Base-by-base conservation (phyloP, 2,329 filamentous ascomycete species). In the Verticillium nonalfalfae region DNA sequence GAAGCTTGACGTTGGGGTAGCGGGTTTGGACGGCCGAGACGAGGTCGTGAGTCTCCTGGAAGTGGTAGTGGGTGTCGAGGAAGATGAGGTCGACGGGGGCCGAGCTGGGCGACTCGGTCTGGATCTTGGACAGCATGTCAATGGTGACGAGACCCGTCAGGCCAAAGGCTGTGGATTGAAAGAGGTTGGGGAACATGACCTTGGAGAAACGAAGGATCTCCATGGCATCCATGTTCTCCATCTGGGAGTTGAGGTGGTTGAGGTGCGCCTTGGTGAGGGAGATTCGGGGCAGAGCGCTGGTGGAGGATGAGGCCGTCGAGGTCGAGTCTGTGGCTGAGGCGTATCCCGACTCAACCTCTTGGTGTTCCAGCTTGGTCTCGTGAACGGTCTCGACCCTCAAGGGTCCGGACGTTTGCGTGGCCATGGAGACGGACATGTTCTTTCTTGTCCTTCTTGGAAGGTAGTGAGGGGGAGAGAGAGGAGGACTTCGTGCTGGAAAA, bases 191-290 rank as follows among this genome's bases (percentile, higher is more conserved):
- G 70, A 99, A 89, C 69, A 94, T 90, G 69, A 90, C 88, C 73
- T 94, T 90, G 82, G 89, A 92, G 90, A 96, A 97, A 78, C 88
- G 89, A 64, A 99, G 85, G 69, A 98, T 90, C 66, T 97, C 94
- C 83, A 94, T 83, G 64, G 95, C 91, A 72, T 93, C 87, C 75
- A 98, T 90, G 72, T 88, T 85, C 75, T 95, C 90, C 68, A 99
- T 81, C 76, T 96, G 92, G 66, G 87, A 79, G 82, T 99, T 99
- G 74, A 99, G 84, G 76, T 94, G 94, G 70, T 91, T 89, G 68
- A 98, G 82, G 75, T 99, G 94, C 65, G 89, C 85, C 74, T 90
- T 90, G 67, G 91, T 94, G 80, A 99, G 92, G 75, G 89, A 87
- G 70, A 98, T 83, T 63, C 91, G 85, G 14, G 93, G 90, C 21